phyloP scores from a whole-genome alignment of 1,284 basidiomycete genomes.

The Polyporus tsugae region DNA sequence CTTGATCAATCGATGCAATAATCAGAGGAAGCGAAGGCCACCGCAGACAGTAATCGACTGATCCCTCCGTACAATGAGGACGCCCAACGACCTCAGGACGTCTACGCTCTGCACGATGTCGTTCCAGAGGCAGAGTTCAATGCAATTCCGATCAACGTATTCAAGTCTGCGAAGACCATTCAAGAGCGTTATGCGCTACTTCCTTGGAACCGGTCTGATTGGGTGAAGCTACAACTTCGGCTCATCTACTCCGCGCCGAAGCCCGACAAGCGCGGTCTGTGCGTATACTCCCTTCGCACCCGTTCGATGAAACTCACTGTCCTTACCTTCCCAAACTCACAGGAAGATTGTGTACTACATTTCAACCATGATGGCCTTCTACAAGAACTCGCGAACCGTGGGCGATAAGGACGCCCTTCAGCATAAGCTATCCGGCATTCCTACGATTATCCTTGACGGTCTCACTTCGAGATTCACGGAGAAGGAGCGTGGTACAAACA shows the following conservation, averaged over 20 bases:
- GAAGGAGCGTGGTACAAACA: conserved; percentile 63
- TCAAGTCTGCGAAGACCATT: conserved; percentile 59
- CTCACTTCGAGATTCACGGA: conserved; percentile 86
- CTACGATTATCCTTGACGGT: conserved; percentile 74
- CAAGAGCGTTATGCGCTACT: conserved; percentile 64
- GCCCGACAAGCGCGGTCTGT: conserved; percentile 69
- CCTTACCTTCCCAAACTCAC: conserved; percentile 11
- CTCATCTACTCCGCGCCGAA: conserved; percentile 51
- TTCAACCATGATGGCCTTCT: conserved; percentile 78
- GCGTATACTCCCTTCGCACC: conserved; percentile 33
- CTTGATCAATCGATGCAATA: conserved; percentile 15
- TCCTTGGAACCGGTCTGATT: conserved; percentile 69
- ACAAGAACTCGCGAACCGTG: conserved; percentile 52
- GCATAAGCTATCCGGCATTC: conserved; percentile 65
- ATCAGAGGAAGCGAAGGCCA: conserved; percentile 70
- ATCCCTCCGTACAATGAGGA: conserved; percentile 77
- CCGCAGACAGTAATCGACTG: conserved; percentile 68
- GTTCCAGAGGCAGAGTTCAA: conserved; percentile 83
- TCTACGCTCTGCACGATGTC: conserved; percentile 81
- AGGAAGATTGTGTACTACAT: conserved; percentile 86
- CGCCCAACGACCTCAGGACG: conserved; percentile 72
- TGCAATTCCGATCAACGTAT: conserved; percentile 59
- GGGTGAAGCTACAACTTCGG: conserved; percentile 70
- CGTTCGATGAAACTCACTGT: no score
- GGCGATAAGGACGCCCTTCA: conserved; percentile 60